Percentiles rank a stretch among this genome's conserved stretches.
phyloP scores from a whole-genome alignment of 2,329 filamentous ascomycete genomes.

The Pseudofabraea citricarpa region DNA sequence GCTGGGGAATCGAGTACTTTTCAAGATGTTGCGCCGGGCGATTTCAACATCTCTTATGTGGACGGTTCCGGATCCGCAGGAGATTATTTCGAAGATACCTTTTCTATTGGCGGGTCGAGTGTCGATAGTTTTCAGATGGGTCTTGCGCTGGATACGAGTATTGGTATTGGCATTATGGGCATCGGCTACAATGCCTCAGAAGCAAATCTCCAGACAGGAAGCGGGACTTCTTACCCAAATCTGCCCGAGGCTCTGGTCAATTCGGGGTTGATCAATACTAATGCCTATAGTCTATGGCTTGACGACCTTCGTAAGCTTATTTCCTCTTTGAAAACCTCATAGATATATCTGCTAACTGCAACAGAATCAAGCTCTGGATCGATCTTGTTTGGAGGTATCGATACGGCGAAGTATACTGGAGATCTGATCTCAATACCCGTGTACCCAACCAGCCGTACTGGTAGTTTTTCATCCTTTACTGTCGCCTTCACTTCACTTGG shows the following conservation, averaged over 20 bases:
- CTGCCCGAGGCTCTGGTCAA: slow-evolving; percentile 22
- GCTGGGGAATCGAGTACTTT: slow-evolving; percentile 41
- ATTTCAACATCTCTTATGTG: slow-evolving; percentile 53
- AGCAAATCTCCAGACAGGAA: slow-evolving; percentile 37
- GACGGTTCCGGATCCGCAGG: slow-evolving; percentile 46
- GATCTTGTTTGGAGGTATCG: slow-evolving; percentile 35
- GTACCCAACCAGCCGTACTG: slow-evolving; percentile 2
- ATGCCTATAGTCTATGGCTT: slow-evolving; percentile 26
- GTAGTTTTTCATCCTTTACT: slow-evolving; percentile 5
- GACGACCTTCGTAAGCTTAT: slow-evolving; percentile 17
- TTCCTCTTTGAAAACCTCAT: too few species aligned
- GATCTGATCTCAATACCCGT: slow-evolving; percentile 21
- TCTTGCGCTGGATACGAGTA: slow-evolving; percentile 40
- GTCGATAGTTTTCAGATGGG: slow-evolving; percentile 48
- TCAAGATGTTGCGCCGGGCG: slow-evolving; percentile 31
- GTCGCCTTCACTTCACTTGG: slow-evolving; percentile 12
- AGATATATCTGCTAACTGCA: too few species aligned
- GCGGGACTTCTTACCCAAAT: slow-evolving; percentile 22
- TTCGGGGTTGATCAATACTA: slow-evolving; percentile 35
- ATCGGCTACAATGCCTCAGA: slow-evolving; percentile 40
- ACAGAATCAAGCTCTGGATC: slow-evolving; percentile 14
- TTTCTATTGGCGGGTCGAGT: slow-evolving; percentile 40
- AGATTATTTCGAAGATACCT: slow-evolving; percentile 49
- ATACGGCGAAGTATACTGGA: slow-evolving; percentile 36
- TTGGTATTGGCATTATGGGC: slow-evolving; percentile 49